Evolutionary conservation across 306 rosid species (phyloP).

Genomic region (Erythrophleum fordii): DNA sequence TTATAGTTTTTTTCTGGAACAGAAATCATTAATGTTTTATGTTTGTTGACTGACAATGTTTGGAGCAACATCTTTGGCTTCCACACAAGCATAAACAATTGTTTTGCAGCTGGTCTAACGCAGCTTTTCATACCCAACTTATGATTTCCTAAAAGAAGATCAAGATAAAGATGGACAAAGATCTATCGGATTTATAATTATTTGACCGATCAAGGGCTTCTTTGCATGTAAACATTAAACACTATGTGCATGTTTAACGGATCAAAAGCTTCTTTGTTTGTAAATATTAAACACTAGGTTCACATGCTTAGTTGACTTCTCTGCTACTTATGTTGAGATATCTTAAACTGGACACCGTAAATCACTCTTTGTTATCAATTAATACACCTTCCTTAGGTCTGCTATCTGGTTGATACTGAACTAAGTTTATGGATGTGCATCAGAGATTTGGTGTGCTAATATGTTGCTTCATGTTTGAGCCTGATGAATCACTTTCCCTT

Average conservation of each 20-base stretch:
- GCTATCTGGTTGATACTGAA: background rate
- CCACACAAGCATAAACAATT: background rate
- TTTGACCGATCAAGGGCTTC: background rate
- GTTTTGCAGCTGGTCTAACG: background rate
- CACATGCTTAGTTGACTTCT: background rate
- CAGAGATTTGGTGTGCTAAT: background rate
- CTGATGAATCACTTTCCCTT: no score
- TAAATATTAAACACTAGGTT: background rate
- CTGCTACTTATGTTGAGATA: background rate
- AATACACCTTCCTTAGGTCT: background rate
- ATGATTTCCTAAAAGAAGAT: background rate
- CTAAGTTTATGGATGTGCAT: background rate
- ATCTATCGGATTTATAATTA: background rate
- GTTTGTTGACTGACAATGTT: background rate
- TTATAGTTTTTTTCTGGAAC: background rate
- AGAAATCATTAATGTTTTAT: background rate
- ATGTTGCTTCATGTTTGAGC: no score
- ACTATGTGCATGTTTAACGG: background rate
- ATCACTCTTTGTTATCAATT: background rate
- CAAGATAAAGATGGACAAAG: background rate
- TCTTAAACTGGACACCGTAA: background rate
- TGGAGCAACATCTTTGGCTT: background rate
- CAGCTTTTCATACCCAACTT: background rate
- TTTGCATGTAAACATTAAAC: background rate
- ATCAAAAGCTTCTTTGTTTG: background rate